A percentile compares a stretch with the other conserved stretches of the same genome.
Conservation (phyloP, 108 stramenopile species). For the Nitzschia sp. region DNA sequence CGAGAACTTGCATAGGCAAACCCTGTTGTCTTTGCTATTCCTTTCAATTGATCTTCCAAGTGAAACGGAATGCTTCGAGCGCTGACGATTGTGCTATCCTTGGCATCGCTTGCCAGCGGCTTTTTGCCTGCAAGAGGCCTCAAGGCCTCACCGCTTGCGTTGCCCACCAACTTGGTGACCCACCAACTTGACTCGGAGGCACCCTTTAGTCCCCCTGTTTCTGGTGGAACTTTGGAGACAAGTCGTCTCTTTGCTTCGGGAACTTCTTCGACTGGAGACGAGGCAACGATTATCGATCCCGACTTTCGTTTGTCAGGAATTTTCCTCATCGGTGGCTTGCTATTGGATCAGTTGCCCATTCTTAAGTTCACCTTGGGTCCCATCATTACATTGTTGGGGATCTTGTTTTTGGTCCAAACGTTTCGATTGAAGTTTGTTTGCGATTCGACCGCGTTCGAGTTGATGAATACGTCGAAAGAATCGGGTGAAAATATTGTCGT, state of each 20-base stretch:
- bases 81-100: not conserved
- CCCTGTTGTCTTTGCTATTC: no score
- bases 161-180: no score
- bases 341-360: slow-evolving; percentile 40
- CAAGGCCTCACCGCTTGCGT: no score
- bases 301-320: slow-evolving; percentile 59
- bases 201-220: no score
- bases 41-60: no score
- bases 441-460: slow-evolving; percentile 48
- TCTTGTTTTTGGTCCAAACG: slow-evolving; percentile 70
- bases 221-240: no score
- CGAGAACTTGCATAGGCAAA: no score
- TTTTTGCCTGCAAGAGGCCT: not conserved
- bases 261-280: slow-evolving; percentile 4
- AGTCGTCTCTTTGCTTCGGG: no score
- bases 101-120: not conserved
- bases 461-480: slow-evolving; percentile 32
- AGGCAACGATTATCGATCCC: slow-evolving; percentile 45
- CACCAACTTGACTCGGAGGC: no score
- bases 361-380: slow-evolving; percentile 49
- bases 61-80: no score
- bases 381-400: slow-evolving; percentile 48
- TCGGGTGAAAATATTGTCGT: slow-evolving; percentile 78
- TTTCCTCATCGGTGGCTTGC: slow-evolving; percentile 45
- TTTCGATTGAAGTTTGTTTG: slow-evolving; percentile 69